These are phyloP conservation scores for Leccinellum luteum DNA, from an alignment of 768 basidiomycete genomes.

Conservation along the genomic window DNA sequence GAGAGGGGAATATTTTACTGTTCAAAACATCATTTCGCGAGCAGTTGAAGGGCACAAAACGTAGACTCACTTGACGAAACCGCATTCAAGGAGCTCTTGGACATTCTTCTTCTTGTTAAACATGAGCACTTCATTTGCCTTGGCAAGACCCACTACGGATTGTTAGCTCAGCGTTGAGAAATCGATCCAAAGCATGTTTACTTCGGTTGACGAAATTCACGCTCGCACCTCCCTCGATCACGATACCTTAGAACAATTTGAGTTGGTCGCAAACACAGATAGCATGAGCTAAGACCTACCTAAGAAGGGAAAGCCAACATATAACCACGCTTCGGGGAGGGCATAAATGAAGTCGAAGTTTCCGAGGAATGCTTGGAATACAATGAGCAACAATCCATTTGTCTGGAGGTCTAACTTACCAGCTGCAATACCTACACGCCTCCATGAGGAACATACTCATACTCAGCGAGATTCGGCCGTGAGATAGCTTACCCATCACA, in stretches of 20 bases:
- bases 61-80: constrained; percentile 61
- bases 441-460: constrained; percentile 3
- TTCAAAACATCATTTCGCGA: constrained; percentile 4
- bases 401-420: constrained; percentile 33
- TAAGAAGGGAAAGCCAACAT: constrained; percentile 66
- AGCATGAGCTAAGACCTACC: constrained; percentile 29
- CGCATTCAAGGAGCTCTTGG: constrained; percentile 53
- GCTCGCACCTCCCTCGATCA: constrained; percentile 68
- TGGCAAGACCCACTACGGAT: constrained; percentile 60
- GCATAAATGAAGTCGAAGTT: constrained; percentile 76
- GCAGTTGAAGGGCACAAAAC: neutral
- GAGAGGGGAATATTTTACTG: constrained; percentile 60
- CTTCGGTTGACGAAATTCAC: constrained; percentile 67
- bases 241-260: constrained; percentile 44
- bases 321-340: constrained; percentile 58
- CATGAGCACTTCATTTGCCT: constrained; percentile 69
- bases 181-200: constrained; percentile 28
- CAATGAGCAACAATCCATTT: neutral
- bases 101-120: constrained; percentile 66
- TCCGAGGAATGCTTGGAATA: constrained; percentile 55
- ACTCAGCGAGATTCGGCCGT: neutral
- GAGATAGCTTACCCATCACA: constrained; percentile 54
- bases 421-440: constrained; percentile 56
- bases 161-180: neutral
- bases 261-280: constrained; percentile 2